These are phyloP conservation scores for Leccinum obscurum DNA, from an alignment of 768 basidiomycete genomes.

Conservation along the genomic window DNA sequence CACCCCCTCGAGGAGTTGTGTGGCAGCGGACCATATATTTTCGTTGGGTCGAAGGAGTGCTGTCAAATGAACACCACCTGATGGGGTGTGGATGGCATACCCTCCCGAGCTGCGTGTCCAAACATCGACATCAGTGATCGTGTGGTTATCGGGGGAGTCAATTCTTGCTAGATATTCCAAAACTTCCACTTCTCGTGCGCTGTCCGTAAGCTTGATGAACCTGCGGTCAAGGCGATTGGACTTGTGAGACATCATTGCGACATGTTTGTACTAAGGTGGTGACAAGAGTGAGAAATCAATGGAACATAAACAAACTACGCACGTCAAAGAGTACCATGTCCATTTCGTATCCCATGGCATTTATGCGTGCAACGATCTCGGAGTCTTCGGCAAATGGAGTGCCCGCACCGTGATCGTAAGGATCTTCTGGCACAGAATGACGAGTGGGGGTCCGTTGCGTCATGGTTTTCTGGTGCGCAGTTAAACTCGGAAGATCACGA, in stretches of 20 bases:
- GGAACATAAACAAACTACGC: neutral
- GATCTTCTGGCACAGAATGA: neutral
- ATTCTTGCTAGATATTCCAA: neutral
- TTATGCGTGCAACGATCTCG: neutral
- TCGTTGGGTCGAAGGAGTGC: neutral
- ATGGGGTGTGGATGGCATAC: neutral
- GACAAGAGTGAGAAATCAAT: neutral
- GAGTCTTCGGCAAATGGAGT: neutral
- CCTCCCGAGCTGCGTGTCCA: neutral
- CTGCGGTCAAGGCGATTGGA: neutral
- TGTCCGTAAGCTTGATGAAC: neutral
- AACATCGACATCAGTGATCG: neutral
- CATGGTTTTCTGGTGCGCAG: neutral
- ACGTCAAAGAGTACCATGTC: neutral
- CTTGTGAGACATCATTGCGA: neutral
- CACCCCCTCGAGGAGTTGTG: neutral
- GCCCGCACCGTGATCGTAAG: neutral
- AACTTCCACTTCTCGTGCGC: neutral
- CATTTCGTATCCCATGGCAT: neutral
- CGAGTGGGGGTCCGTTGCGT: neutral
- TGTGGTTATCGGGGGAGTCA: neutral
- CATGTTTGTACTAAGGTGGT: neutral
- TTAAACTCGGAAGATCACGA: neutral
- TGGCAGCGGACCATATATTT: neutral
- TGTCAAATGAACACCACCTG: neutral